A percentile compares a stretch with the other conserved stretches of the same genome.
phyloP scores from a whole-genome alignment of 192 early-diverging fungal species.

The Phycomyces blakesleeanus region DNA sequence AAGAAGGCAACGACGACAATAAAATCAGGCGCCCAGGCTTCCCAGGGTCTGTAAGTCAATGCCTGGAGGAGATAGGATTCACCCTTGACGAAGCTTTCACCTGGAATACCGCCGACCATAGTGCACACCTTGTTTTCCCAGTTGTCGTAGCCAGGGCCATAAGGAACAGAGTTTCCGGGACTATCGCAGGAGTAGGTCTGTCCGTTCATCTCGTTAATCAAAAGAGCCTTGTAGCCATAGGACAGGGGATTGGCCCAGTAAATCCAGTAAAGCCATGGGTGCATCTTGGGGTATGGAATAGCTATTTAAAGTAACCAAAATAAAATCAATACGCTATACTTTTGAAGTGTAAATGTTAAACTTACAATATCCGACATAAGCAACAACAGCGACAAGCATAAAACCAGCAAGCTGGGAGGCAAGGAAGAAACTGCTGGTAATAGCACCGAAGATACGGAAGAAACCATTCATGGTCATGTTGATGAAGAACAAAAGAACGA shows the following conservation, averaged over 20 bases:
- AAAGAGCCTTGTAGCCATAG: conserved; percentile 54
- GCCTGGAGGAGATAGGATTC: conserved; percentile 54
- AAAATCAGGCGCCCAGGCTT: conserved; percentile 58
- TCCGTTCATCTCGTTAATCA: conserved; percentile 62
- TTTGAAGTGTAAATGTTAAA: neutral
- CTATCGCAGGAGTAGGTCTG: conserved; percentile 40
- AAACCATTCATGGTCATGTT: conserved; percentile 55
- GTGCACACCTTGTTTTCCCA: conserved; percentile 54
- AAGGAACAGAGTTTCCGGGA: conserved; percentile 27
- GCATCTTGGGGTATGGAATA: conserved; percentile 56
- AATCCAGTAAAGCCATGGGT: conserved; percentile 59
- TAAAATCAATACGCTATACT: too few species aligned
- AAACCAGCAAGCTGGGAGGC: conserved; percentile 54
- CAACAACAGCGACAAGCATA: conserved; percentile 46
- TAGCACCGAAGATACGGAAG: conserved; percentile 56
- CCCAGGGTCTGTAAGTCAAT: conserved; percentile 52
- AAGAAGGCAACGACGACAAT: conserved; percentile 52
- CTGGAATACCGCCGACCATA: conserved; percentile 55
- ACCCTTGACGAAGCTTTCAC: conserved; percentile 52
- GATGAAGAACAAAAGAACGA: conserved; percentile 48
- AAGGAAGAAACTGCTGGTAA: conserved; percentile 47
- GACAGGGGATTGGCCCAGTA: conserved; percentile 63
- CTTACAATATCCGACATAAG: conserved; percentile 60
- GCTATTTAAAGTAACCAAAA: neutral
- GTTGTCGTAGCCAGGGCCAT: conserved; percentile 41